Percentiles rank a stretch among this genome's conserved stretches.
These are phyloP conservation scores for Rostrohypoxylon terebratum DNA, from an alignment of 495 filamentous ascomycete genomes.

Conservation along the genomic window DNA sequence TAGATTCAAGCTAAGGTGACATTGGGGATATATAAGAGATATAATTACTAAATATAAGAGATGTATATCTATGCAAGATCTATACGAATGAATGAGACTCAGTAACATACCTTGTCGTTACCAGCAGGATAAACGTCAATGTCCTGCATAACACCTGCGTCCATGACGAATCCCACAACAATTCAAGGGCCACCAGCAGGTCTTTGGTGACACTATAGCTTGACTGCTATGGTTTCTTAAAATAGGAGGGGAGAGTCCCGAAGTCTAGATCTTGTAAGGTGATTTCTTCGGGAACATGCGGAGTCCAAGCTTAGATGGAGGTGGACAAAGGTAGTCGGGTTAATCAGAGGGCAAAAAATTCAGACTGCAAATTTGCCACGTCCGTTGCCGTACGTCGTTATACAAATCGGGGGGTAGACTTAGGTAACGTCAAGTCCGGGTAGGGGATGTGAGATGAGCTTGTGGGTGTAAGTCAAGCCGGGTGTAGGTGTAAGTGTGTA, in stretches of 20 bases:
- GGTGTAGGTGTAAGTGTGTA: conserved; percentile 18
- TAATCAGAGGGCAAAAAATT: conserved; percentile 14
- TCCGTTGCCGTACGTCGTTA: conserved; percentile 39
- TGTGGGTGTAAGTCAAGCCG: conserved; percentile 21
- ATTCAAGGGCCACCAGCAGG: conserved; percentile 42
- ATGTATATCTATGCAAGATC: conserved; percentile 16
- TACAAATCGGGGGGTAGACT: conserved; percentile 25
- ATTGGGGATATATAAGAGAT: neutral
- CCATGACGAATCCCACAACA: conserved; percentile 52
- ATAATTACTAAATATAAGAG: conserved; percentile 2
- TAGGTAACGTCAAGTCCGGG: conserved; percentile 29
- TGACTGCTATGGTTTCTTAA: conserved; percentile 32
- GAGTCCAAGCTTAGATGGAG: conserved; percentile 37
- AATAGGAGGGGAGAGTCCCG: conserved; percentile 29
- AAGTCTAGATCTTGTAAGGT: conserved; percentile 32
- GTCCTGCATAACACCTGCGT: conserved; percentile 54
- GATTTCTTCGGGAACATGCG: conserved; percentile 34
- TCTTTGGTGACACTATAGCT: conserved; percentile 43
- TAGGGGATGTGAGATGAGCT: neutral
- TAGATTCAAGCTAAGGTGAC: conserved; percentile 22
- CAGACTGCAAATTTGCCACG: conserved; percentile 33
- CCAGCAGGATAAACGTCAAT: conserved; percentile 52
- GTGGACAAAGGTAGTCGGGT: conserved; percentile 30
- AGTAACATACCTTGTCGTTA: conserved; percentile 45
- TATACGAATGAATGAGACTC: neutral